Base-by-base conservation (phyloP, 768 basidiomycete genomes). In the Clathrus columnatus region DNA sequence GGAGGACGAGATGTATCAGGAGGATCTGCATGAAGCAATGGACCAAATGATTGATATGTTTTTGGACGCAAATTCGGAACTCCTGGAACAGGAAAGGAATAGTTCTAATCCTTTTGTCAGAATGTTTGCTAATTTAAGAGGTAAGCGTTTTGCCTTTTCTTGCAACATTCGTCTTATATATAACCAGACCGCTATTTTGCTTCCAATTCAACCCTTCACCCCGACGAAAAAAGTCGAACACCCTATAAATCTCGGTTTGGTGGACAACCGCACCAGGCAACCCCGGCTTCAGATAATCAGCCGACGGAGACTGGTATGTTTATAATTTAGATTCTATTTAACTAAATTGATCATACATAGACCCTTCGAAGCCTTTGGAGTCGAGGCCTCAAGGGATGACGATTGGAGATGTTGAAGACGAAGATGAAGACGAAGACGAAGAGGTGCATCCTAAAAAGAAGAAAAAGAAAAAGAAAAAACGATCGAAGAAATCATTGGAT, bases 401-500 rank as follows among this genome's bases (percentile, higher is more conserved):
- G 0, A 74, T 85, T 7, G 87, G 87, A 62, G 85, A 90, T 42
- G 83, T 80, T 0, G 84, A 85, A 49, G 88, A 87, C 48, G 85
- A 85, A 63, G 84, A n/a, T n/a, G n/a, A n/a, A n/a, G n/a, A n/a
- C n/a, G n/a, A n/a, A n/a, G n/a, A n/a, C n/a, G n/a, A 80, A 29
- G 77, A 75, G 4, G 69, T 67, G 0, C 52, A 63, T 26, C 47
- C 70, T 1, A 48, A 67, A 1, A 63, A 71, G 46, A 87, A 87
- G 73, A 87, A 85, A 67, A 85, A 87, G 68, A 84, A 84, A 67
- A 85, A 84, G 69, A 87, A 85, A 61, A 70, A 77, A 20, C 87
- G 84, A 72, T 89, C 87, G 66, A 87, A 84, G 68, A 82, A 79
- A 67, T 57, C 71, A 7, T 70, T 18, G 56, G 67, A 3, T 57